Conservation (phyloP, 306 rosid genomes). For the Begonia masoniana region DNA sequence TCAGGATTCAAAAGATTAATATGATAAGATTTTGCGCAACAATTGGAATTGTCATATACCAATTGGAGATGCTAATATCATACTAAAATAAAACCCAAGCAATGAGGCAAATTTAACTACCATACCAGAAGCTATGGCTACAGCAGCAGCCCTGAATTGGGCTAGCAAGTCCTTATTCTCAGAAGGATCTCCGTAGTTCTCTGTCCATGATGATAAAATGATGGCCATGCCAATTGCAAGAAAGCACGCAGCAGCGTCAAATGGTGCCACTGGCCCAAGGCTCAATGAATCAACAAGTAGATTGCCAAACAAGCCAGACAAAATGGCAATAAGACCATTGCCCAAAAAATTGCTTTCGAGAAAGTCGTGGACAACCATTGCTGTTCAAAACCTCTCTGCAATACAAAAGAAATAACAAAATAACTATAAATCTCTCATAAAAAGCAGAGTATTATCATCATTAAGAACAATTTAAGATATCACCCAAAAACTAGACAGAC, state of each 20-base stretch:
- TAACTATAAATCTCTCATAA: neutral
- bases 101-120: neutral
- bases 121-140: conserved; percentile 92
- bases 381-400: conserved; percentile 91
- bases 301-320: conserved; percentile 84
- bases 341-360: conserved; percentile 93
- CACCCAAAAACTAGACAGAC: no score
- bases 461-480: no score
- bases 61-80: neutral
- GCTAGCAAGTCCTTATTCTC: conserved; percentile 72
- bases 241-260: conserved; percentile 96
- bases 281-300: conserved; percentile 66
- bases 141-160: conserved; percentile 84
- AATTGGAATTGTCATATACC: neutral
- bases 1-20: neutral
- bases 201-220: conserved; percentile 74
- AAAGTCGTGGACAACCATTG: conserved; percentile 90
- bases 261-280: conserved; percentile 95
- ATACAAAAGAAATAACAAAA: conserved; percentile 1
- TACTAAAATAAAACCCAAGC: conserved; percentile 3
- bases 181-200: conserved; percentile 76
- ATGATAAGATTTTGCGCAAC: neutral
- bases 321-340: conserved; percentile 80
- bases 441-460: neutral
- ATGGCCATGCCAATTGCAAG: conserved; percentile 86